Base-by-base conservation (phyloP, 2,329 filamentous ascomycete species). In the Lasiodiplodia citricola region DNA sequence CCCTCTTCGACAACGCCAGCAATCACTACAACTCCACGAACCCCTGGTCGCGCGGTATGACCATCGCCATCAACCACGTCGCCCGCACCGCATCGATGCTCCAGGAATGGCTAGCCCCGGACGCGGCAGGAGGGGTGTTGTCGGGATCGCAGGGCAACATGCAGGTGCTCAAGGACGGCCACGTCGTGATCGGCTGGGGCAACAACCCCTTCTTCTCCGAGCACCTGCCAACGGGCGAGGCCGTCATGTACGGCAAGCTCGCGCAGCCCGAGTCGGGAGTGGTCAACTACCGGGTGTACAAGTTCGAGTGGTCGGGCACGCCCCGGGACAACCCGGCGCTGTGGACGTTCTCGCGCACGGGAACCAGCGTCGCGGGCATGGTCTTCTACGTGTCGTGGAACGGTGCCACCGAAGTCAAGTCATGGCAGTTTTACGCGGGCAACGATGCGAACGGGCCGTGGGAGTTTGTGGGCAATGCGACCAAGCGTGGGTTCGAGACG, bases 131-230 rank as follows among this genome's bases (percentile, higher is more conserved):
- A n/a, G 79, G 79, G 5, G 77, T 87, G 7, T 76, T 83, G 0
- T 82, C 85, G 35, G 84, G 81, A 56, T 87, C 86, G 0, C 85
- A 86, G 70, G 84, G 84, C 1, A 85, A 82, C 69, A 83, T 85
- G 38, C 87, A 90, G 71, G 72, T 87, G 6, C 80, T 90, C 0
- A 82, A 84, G 0, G 83, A 84, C 65, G 84, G 84, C 41, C 85
- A 87, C 68, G 83, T 83, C 7, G 77, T 89, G 52, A 83, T 89
- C 41, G 85, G 86, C 70, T 90, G 87, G 87, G 87, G 87, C 4
- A 77, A 82, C 68, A 74, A 78, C 37, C 74, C 76, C 1, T 78
- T 82, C 55, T 80, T 80, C n/a, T 82, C 81, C 7, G 82, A 84
- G 66, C 73, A 85, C 72, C 79, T 79, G 0, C 72, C 78, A 1